Base-by-base conservation (phyloP, 2,329 filamentous ascomycete genomes). In the Myriangium duriaei region DNA sequence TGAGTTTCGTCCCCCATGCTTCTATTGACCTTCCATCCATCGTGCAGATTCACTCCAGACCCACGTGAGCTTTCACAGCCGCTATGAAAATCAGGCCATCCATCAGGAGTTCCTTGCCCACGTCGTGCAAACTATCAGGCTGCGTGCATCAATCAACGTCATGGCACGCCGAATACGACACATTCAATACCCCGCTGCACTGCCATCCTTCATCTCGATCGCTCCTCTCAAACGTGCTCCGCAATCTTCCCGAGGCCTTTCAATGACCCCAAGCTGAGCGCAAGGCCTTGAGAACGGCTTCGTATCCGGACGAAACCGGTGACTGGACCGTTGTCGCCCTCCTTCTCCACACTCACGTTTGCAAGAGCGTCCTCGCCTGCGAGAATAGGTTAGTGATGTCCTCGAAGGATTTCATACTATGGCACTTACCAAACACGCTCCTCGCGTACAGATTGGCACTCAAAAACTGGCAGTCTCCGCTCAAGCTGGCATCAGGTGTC, bases 271-370 rank as follows among this genome's bases (percentile, higher is more conserved):
- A 98, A 67, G 63, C 88, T 95, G 50, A 98, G 67, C 9, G 91
- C 91, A 54, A 98, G 68, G 34, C 91, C 91, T 65, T 98, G 91
- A 26, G 86, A 94, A 57, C 91, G 81, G 68, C 87, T 95, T 64
- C 91, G 79, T 74, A 98, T 98, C 58, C 91, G 79, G 46, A 98
- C 87, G 61, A 98, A 98, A 31, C 91, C 91, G 30, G 88, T 95
- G 46, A 98, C 88, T 4, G 86, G 85, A 15, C 91, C 91, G 53
- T 94, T 81, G 16, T 94, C 86, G 42, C 86, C 87, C 59, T 96
- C 87, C 65, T 95, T 88, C 64, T 98, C 91, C 53, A 98, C 95
- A 58, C 87, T 95, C 61, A 98, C 58, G 59, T 98, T 98, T 54
- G 91, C 91, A 53, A 98, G 67, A 43, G 91, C 91, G 65, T 98